Conservation (phyloP, 257 asterid species). For the Plantago major region DNA sequence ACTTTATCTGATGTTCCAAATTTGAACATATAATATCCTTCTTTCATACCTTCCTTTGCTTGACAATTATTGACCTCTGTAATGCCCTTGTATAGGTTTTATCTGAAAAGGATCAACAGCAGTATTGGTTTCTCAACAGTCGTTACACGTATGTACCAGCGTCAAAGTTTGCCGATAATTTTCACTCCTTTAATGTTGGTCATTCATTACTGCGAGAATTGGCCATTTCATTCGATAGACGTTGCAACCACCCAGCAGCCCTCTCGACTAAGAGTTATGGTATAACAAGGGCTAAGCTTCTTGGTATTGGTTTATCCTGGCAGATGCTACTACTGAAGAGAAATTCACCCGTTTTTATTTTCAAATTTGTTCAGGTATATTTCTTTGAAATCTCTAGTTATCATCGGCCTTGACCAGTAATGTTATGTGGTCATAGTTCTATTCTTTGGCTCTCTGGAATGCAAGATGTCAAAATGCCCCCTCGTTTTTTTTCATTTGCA, state of each 20-base stretch:
- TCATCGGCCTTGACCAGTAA: conserved; percentile 1
- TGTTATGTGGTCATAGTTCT: conserved; percentile 4
- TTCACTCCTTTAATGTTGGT: conserved; percentile 53
- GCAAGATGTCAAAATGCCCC: conserved; percentile 3
- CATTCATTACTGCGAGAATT: conserved; percentile 39
- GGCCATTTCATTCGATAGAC: conserved; percentile 45
- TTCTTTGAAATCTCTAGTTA: conserved; percentile 3
- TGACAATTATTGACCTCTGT: conserved; percentile 17
- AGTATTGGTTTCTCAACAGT: conserved; percentile 55
- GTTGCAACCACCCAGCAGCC: conserved; percentile 54
- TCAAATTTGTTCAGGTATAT: conserved; percentile 61
- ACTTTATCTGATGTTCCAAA: conserved; percentile 16
- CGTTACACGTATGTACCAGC: conserved; percentile 46
- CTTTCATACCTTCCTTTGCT: conserved; percentile 9
- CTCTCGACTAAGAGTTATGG: conserved; percentile 49
- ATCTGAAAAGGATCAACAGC: conserved; percentile 72
- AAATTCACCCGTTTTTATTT: conserved; percentile 55
- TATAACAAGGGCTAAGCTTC: conserved; percentile 40
- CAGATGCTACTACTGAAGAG: conserved; percentile 60
- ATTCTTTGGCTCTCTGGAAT: conserved; percentile 2
- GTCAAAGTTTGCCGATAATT: conserved; percentile 54
- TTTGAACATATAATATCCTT: conserved; percentile 12
- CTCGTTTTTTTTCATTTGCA: conserved; percentile 29
- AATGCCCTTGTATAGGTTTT: conserved; percentile 38
- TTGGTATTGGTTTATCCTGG: conserved; percentile 55